Conservation (phyloP, 1,284 basidiomycete genomes). For the Tremellales sp. region DNA sequence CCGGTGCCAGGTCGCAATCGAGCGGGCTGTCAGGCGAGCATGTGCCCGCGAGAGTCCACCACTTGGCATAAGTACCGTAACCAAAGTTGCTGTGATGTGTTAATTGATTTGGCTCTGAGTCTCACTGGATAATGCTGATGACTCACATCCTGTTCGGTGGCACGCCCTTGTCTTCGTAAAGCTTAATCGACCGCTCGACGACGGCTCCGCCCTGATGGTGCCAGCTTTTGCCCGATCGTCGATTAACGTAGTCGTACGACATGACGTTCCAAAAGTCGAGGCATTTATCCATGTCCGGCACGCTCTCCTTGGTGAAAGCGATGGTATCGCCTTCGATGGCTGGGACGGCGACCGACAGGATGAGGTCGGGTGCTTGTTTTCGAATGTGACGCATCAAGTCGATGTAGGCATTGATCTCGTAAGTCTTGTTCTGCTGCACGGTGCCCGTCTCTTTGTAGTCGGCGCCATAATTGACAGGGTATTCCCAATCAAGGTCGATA, state of each 20-base stretch:
- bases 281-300: slow-evolving; percentile 1
- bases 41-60: too few species aligned
- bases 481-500: slow-evolving; percentile 5
- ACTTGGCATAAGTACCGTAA: neutral
- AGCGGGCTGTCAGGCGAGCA: too few species aligned
- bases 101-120: too few species aligned
- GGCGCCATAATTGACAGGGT: slow-evolving; percentile 5
- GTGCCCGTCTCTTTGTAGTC: neutral
- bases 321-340: neutral
- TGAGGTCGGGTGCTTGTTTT: neutral
- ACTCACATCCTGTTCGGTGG: neutral
- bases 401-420: neutral
- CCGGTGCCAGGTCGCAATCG: too few species aligned
- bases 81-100: neutral
- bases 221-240: neutral
- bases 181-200: neutral
- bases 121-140: neutral
- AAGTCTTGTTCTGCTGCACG: neutral
- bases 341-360: slow-evolving; percentile 1
- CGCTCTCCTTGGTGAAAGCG: neutral
- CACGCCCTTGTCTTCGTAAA: neutral
- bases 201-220: neutral
- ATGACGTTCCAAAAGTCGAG: slow-evolving; percentile 5
- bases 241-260: slow-evolving; percentile 4
- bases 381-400: neutral